These are phyloP conservation scores for Bryoglossum gracile DNA, from an alignment of 495 filamentous ascomycete species.

Conservation along the genomic window DNA sequence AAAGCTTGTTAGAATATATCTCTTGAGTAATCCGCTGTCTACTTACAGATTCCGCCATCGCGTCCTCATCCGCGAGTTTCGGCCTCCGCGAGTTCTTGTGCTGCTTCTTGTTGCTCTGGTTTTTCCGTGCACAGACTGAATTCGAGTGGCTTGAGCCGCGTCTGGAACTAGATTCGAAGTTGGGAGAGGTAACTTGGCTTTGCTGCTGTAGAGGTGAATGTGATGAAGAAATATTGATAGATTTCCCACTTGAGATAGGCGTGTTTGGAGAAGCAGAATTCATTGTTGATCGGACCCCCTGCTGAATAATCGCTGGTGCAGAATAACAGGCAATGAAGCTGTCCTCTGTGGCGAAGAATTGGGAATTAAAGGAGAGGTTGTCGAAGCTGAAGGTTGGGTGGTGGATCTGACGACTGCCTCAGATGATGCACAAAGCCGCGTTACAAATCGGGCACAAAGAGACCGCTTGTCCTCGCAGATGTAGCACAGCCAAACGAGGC, in stretches of 20 bases:
- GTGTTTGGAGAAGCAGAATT: slow-evolving; percentile 24
- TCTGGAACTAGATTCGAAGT: slow-evolving; percentile 53
- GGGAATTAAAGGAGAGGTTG: background rate
- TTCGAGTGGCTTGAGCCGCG: slow-evolving; percentile 53
- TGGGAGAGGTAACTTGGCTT: slow-evolving; percentile 26
- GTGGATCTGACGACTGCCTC: background rate
- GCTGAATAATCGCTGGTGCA: background rate
- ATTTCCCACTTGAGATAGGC: slow-evolving; percentile 22
- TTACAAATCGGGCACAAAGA: background rate
- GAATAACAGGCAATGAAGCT: slow-evolving; percentile 10
- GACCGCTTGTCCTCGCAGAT: too few relatives aligned
- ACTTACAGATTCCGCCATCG: slow-evolving; percentile 70
- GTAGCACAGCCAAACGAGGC: background rate
- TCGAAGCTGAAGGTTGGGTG: background rate
- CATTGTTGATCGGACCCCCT: slow-evolving; percentile 16
- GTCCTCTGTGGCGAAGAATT: background rate
- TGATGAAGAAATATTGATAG: slow-evolving; percentile 19
- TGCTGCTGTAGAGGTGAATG: slow-evolving; percentile 20
- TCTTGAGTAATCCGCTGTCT: too few relatives aligned
- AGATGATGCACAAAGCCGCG: too few relatives aligned
- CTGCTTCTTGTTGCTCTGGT: slow-evolving; percentile 65
- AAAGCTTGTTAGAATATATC: too few relatives aligned
- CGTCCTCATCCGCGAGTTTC: slow-evolving; percentile 57
- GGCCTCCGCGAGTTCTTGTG: slow-evolving; percentile 53
- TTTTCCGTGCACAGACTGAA: slow-evolving; percentile 57